phyloP scores from a whole-genome alignment of 176 grass and related monocot species.

The Triticum monococcum region DNA sequence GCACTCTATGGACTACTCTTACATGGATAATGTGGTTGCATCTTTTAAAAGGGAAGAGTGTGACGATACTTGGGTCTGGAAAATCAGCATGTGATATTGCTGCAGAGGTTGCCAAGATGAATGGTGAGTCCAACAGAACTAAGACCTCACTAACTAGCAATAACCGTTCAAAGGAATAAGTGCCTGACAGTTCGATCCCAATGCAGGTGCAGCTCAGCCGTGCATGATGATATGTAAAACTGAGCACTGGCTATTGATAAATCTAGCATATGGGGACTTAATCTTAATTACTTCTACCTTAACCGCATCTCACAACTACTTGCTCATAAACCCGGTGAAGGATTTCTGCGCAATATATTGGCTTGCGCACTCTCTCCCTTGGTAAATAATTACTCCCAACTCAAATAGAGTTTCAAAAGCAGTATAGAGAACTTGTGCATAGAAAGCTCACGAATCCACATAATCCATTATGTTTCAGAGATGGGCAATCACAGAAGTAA shows the following conservation, averaged over 20 bases:
- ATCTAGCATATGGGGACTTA: slow-evolving; percentile 40
- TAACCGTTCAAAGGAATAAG: background rate
- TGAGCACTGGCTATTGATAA: slow-evolving; percentile 61
- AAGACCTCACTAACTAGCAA: slow-evolving; percentile 9
- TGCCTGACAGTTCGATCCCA: slow-evolving; percentile 15
- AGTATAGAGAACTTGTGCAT: background rate
- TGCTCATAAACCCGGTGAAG: slow-evolving; percentile 76
- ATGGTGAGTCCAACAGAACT: slow-evolving; percentile 40
- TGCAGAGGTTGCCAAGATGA: slow-evolving; percentile 68
- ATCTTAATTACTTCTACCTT: slow-evolving; percentile 50
- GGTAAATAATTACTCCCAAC: slow-evolving; percentile 28
- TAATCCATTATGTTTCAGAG: slow-evolving; percentile 49
- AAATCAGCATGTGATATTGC: slow-evolving; percentile 85
- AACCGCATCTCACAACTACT: slow-evolving; percentile 75
- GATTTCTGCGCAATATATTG: slow-evolving; percentile 50
- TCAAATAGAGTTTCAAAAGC: background rate
- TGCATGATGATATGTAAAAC: slow-evolving; percentile 70
- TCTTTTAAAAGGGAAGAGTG: slow-evolving; percentile 51
- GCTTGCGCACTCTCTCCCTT: slow-evolving; percentile 54
- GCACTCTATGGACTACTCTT: slow-evolving; percentile 67
- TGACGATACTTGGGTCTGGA: slow-evolving; percentile 55
- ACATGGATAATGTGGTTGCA: slow-evolving; percentile 57
- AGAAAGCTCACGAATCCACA: background rate
- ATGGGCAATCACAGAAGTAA: slow-evolving; percentile 64
- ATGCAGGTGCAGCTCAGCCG: slow-evolving; percentile 50